phyloP scores from a whole-genome alignment of 75 land plant genomes.

The Sequoia sempervirens region DNA sequence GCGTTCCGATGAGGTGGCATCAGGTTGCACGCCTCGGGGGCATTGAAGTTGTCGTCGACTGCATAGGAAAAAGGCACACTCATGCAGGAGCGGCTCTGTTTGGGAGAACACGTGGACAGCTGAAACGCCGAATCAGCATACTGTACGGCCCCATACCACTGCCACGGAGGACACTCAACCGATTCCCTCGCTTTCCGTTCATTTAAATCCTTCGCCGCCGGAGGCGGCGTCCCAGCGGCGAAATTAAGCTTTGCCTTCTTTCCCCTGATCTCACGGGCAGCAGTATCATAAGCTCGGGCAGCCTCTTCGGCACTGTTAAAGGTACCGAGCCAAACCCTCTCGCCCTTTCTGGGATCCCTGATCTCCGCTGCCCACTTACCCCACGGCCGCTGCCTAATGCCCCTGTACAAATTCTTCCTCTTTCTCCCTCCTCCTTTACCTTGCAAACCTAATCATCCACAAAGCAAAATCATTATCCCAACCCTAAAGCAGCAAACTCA shows the following conservation, averaged over 20 bases:
- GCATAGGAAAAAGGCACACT: not conserved
- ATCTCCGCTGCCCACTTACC: constrained; percentile 5
- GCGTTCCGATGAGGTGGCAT: not conserved
- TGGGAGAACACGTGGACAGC: not conserved
- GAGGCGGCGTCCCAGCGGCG: not conserved
- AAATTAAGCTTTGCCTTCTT: not conserved
- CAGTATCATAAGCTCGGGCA: not conserved
- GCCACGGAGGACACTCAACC: not conserved
- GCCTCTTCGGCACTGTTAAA: constrained; percentile 1
- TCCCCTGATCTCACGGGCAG: not conserved
- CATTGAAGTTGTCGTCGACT: not conserved
- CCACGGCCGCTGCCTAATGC: not conserved
- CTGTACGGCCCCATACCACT: not conserved
- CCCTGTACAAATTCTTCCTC: constrained; percentile 6
- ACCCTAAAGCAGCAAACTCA: not conserved
- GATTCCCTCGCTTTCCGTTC: not conserved
- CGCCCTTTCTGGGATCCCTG: not conserved
- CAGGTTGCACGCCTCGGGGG: not conserved
- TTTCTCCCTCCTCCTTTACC: not conserved
- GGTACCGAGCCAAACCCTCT: constrained; percentile 5
- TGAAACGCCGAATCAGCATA: not conserved
- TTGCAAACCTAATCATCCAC: not conserved
- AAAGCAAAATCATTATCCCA: not conserved
- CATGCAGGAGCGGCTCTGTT: not conserved
- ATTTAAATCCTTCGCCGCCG: not conserved